Base-by-base conservation (phyloP, 2,329 filamentous ascomycete species). In the Pseudophaeomoniella oleicola region DNA sequence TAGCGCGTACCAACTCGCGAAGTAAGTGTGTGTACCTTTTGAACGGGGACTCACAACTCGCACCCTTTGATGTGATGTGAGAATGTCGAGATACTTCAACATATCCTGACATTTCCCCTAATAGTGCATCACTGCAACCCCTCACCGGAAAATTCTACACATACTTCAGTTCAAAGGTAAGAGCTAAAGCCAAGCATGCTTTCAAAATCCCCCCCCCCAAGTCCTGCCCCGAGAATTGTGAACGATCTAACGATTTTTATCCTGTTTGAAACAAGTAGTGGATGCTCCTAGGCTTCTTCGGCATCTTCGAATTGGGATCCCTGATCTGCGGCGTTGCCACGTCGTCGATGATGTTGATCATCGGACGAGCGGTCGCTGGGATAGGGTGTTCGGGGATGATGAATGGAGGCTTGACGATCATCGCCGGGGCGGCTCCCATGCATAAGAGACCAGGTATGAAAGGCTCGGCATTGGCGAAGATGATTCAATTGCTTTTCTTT, bases 111-210 rank as follows among this genome's bases (percentile, higher is more conserved):
- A 17, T 45, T 34, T 11, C 34, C 3, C 36, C 31, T 37, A 14
- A 34, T 16, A 71, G 65, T 39, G 59, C 64, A 31, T 59, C 66
- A 10, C 47, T 72, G 2, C 67, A 71, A 37, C 67, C 67, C 2
- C 54, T 72, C 12, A 60, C 64, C 0, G 71, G 69, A 2, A 71
- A 65, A 45, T 38, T 73, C 1, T 74, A 71, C 41, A 61, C 50
- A 2, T 50, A 60, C 17, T 60, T 64, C 34, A 56, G 43, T 12
- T 44, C 50, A 10, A 56, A 58, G 47, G 54, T 55, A 15, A 2
- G n/a, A 9, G 22, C 22, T 27, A 27, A 27, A 6, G 22, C 22
- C 22, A n/a, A n/a, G 42, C 39, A 17, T 44, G 42, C 30, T 39
- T 40, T 47, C 13, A 45, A 45, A 31, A n/a, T n/a, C n/a, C n/a